Conservation (phyloP, 116 monocot genomes). For the Cymodocea nodosa region DNA sequence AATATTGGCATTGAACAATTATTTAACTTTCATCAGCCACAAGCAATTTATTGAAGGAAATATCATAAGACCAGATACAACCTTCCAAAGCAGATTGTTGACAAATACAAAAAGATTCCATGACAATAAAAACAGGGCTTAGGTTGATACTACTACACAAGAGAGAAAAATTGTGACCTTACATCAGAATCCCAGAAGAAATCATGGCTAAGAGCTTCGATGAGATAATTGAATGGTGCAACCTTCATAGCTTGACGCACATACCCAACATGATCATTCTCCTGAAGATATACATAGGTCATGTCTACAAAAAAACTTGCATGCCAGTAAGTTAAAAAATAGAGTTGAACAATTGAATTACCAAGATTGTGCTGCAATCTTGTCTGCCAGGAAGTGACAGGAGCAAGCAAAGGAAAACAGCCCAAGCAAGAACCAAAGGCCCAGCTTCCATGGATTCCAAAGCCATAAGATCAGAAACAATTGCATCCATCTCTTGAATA, state of each 20-base stretch:
- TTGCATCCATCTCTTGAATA: constrained; percentile 72
- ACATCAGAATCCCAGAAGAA: constrained; percentile 71
- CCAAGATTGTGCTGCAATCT: constrained; percentile 24
- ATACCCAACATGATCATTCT: constrained; percentile 76
- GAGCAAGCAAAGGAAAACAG: constrained; percentile 62
- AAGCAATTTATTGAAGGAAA: no score
- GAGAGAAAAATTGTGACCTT: constrained; percentile 6
- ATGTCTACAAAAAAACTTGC: background rate
- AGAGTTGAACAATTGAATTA: constrained; percentile 10
- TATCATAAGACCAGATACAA: no score
- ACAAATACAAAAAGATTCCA: no score
- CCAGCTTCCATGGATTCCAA: constrained; percentile 43
- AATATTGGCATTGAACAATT: no score
- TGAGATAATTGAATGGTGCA: constrained; percentile 49
- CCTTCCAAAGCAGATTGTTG: no score
- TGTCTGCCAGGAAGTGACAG: constrained; percentile 54
- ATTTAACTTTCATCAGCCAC: no score
- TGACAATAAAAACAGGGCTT: no score
- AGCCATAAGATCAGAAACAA: constrained; percentile 50
- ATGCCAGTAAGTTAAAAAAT: background rate
- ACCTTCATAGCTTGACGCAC: constrained; percentile 53
- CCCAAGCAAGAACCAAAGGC: constrained; percentile 86
- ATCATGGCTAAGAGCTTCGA: constrained; percentile 44
- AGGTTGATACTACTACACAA: no score
- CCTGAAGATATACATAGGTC: constrained; percentile 25